phyloP scores from a whole-genome alignment of 148 eudicot genomes.

The Talinum fruticosum region DNA sequence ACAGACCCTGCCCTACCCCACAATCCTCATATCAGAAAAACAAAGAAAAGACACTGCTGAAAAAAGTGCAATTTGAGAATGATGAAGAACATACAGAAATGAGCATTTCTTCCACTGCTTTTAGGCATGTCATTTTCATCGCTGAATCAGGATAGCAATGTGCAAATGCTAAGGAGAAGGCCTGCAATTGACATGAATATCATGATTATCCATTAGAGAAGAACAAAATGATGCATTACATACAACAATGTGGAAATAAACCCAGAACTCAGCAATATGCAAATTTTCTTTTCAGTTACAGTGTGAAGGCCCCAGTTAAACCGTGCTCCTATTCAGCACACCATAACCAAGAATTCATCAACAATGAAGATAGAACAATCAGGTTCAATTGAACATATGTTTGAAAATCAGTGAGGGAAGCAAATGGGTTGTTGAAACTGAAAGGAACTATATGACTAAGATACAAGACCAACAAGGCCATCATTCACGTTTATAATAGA shows the following conservation, averaged over 20 bases:
- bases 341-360: neutral
- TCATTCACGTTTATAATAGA: neutral
- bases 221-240: neutral
- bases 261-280: neutral
- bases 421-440: neutral
- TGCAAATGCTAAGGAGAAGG: conserved; percentile 62
- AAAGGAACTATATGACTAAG: neutral
- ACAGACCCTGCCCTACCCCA: neutral
- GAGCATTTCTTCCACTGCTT: conserved; percentile 77
- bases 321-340: neutral
- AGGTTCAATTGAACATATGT: neutral
- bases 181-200: conserved; percentile 45
- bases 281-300: neutral
- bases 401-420: neutral
- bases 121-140: conserved; percentile 70
- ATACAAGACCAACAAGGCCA: neutral
- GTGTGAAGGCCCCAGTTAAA: neutral
- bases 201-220: conserved; percentile 4
- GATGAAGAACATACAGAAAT: conserved; percentile 55
- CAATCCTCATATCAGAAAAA: neutral
- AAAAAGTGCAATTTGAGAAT: neutral
- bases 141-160: conserved; percentile 58
- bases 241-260: neutral
- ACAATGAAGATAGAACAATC: neutral
- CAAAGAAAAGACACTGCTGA: neutral